These are phyloP conservation scores for Entomortierella parvispora DNA, from an alignment of 192 early-diverging fungal genomes.

Conservation along the genomic window DNA sequence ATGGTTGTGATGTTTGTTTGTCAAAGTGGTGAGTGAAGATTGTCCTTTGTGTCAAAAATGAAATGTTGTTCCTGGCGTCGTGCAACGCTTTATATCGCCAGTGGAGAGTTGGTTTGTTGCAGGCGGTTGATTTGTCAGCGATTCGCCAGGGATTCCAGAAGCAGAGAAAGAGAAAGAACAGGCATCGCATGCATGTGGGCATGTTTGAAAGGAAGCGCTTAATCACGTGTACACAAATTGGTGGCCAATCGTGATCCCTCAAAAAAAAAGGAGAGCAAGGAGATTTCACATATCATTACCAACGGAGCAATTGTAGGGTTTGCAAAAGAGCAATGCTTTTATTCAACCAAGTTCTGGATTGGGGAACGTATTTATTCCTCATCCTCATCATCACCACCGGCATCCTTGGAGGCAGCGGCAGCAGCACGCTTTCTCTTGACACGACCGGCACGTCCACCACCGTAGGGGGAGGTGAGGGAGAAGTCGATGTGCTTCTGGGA, in stretches of 20 bases:
- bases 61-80: too few species aligned
- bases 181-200: too few species aligned
- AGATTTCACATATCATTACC: too few species aligned
- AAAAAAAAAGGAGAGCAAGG: too few species aligned
- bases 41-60: too few species aligned
- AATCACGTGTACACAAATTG: too few species aligned
- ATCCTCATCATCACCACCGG: constrained; percentile 74
- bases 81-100: too few species aligned
- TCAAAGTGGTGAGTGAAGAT: background rate
- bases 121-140: too few species aligned
- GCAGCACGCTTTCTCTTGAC: constrained; percentile 94
- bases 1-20: constrained; percentile 9
- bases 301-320: too few species aligned
- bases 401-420: constrained; percentile 68
- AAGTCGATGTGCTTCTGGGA: constrained; percentile 73
- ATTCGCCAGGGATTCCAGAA: background rate
- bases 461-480: constrained; percentile 90
- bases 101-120: too few species aligned
- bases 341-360: background rate
- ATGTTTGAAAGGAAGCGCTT: too few species aligned
- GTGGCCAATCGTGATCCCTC: too few species aligned
- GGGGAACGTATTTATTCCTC: constrained; percentile 51
- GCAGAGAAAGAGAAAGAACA: constrained; percentile 8
- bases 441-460: constrained; percentile 98
- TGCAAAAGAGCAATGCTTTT: background rate